Evolutionary conservation across 306 rosid species (phyloP).

Genomic region (Vicia sativa): DNA sequence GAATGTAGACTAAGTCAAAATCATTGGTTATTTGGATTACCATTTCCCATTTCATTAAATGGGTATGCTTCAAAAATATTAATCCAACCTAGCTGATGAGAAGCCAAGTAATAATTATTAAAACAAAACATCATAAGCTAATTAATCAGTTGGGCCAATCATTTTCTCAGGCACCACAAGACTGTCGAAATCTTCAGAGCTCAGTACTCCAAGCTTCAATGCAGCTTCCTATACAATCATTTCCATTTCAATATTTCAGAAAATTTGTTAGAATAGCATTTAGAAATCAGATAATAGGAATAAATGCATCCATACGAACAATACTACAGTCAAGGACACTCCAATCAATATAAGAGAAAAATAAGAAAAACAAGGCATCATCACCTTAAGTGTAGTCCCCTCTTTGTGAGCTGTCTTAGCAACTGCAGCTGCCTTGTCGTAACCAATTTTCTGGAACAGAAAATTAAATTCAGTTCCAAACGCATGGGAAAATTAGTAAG

Average conservation of each 20-base stretch:
- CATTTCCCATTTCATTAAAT: slow-evolving; percentile 35
- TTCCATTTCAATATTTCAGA: slow-evolving; percentile 33
- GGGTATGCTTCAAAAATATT: slow-evolving; percentile 33
- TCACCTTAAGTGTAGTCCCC: slow-evolving; percentile 88
- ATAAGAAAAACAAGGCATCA: slow-evolving; percentile 31
- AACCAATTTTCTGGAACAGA: slow-evolving; percentile 88
- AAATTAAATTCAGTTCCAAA: slow-evolving; percentile 29
- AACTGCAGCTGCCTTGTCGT: slow-evolving; percentile 96
- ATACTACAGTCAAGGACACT: slow-evolving; percentile 10
- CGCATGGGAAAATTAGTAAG: slow-evolving; percentile 25
- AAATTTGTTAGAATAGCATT: slow-evolving; percentile 16
- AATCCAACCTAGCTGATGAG: slow-evolving; percentile 20
- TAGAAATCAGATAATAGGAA: slow-evolving; percentile 19
- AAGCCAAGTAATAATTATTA: slow-evolving; percentile 4
- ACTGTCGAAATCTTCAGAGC: slow-evolving; percentile 77
- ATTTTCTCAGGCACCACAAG: slow-evolving; percentile 98
- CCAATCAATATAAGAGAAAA: slow-evolving; percentile 29
- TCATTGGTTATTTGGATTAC: slow-evolving; percentile 35
- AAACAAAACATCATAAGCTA: slow-evolving; percentile 27
- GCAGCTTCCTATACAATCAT: slow-evolving; percentile 82
- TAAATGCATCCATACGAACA: slow-evolving; percentile 24
- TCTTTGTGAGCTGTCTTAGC: slow-evolving; percentile 99
- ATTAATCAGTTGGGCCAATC: slow-evolving; percentile 91
- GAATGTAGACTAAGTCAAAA: slow-evolving; percentile 46
- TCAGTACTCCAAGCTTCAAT: slow-evolving; percentile 80